These are phyloP conservation scores for Oryza australiensis DNA, from an alignment of 176 grass and related monocot species.

Conservation along the genomic window DNA sequence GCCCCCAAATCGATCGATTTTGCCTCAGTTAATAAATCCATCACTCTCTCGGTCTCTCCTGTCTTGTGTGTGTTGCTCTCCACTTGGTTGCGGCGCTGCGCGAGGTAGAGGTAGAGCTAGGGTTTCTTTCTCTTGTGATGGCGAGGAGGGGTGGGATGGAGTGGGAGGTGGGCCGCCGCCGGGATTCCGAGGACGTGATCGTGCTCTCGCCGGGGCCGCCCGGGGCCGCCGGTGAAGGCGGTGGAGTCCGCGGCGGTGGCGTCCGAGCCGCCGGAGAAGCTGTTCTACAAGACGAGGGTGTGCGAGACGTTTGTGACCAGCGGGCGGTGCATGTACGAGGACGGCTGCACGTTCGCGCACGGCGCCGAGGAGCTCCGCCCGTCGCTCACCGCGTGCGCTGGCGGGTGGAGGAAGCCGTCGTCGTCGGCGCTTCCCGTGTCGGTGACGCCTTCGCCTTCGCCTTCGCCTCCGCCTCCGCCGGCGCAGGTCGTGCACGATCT, in stretches of 20 bases:
- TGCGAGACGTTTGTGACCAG: constrained; percentile 45
- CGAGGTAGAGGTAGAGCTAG: constrained; percentile 2
- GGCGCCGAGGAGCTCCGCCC: constrained; percentile 49
- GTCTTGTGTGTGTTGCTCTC: neutral
- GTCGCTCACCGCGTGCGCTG: neutral
- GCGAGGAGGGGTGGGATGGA: constrained; percentile 5
- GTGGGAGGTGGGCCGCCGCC: neutral
- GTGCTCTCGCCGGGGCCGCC: constrained; percentile 15
- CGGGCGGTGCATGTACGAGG: constrained; percentile 38
- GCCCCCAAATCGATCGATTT: constrained; percentile 5
- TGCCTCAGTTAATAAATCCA: constrained; percentile 8
- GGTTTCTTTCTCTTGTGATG: constrained; percentile 15
- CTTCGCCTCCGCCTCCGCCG: too few species aligned
- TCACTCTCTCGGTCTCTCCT: neutral
- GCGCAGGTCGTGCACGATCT: neutral
- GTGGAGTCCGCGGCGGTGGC: neutral
- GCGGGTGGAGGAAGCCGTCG: neutral
- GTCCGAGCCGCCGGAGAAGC: constrained; percentile 22
- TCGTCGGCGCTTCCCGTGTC: neutral
- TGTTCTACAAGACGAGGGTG: constrained; percentile 56
- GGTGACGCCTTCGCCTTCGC: too few species aligned
- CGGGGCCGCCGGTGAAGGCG: neutral
- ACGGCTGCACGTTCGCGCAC: constrained; percentile 61
- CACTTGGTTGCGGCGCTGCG: neutral
- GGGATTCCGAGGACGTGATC: constrained; percentile 44